Conservation (phyloP, 169 alveolate genomes). For the Eimeria tenella region DNA sequence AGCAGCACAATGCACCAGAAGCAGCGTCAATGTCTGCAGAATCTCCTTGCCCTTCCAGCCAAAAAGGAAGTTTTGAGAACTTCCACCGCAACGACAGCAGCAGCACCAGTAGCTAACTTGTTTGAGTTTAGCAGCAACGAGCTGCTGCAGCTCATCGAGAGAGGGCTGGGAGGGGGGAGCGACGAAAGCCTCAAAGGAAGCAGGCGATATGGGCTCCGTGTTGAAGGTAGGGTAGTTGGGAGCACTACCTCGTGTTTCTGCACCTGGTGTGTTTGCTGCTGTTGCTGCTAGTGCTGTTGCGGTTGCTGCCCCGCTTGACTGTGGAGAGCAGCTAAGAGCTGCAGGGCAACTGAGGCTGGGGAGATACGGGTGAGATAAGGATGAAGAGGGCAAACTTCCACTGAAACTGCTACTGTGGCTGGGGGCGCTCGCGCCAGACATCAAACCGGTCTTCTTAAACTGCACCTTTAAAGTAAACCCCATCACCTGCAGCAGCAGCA, state of each 20-base stretch:
- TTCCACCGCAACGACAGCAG: not conserved
- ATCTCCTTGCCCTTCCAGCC: too few species aligned
- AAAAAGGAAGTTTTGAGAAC: too few species aligned
- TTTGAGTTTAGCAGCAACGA: constrained; percentile 24
- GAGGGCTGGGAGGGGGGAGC: not conserved
- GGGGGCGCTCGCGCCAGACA: not conserved
- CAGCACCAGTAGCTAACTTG: not conserved
- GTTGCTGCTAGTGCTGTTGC: constrained; percentile 49
- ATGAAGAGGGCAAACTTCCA: not conserved
- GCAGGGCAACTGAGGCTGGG: constrained; percentile 19
- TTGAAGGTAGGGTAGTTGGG: too few species aligned
- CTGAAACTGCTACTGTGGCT: not conserved
- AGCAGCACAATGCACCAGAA: not conserved
- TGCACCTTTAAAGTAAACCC: constrained; percentile 67
- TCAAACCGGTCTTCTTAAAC: constrained; percentile 69
- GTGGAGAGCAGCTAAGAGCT: not conserved
- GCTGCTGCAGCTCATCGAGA: constrained; percentile 13
- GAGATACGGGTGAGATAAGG: not conserved
- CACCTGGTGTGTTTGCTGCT: not conserved
- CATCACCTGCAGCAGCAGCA: constrained; percentile 4
- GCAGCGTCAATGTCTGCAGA: not conserved
- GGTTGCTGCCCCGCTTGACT: not conserved
- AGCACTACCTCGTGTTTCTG: not conserved
- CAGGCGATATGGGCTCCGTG: constrained; percentile 18
- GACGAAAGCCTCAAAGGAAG: constrained; percentile 35